These are phyloP conservation scores for Aspergillus terreus DNA, from an alignment of 2,329 filamentous ascomycete genomes.

Conservation along the genomic window DNA sequence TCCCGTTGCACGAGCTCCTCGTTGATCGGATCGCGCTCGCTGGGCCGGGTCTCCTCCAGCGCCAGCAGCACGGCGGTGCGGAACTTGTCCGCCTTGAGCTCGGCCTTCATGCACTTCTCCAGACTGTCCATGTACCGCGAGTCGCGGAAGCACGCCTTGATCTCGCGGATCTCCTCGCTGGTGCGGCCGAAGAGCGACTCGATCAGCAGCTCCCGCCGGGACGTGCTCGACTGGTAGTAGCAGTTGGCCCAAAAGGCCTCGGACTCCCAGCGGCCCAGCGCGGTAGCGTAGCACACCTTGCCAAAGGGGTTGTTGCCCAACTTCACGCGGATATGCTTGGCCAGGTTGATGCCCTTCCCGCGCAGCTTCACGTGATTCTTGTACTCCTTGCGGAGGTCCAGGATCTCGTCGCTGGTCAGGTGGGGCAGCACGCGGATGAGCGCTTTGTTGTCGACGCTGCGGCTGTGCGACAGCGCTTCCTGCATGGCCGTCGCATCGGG, in stretches of 20 bases:
- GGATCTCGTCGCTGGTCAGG: conserved; percentile 80
- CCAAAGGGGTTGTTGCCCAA: conserved; percentile 60
- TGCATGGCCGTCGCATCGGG: conserved; percentile 75
- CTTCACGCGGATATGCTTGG: conserved; percentile 48
- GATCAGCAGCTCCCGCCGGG: conserved; percentile 82
- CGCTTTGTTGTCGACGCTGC: conserved; percentile 64
- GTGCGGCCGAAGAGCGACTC: conserved; percentile 87
- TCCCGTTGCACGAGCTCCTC: conserved; percentile 63
- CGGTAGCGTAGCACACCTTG: conserved; percentile 87
- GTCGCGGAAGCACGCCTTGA: conserved; percentile 85
- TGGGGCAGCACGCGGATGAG: conserved; percentile 81
- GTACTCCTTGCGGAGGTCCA: conserved; percentile 83
- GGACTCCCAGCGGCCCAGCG: conserved; percentile 83
- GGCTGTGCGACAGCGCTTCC: conserved; percentile 65
- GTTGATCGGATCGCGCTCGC: conserved; percentile 69
- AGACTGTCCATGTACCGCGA: conserved; percentile 86
- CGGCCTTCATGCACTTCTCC: conserved; percentile 80
- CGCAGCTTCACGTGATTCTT: conserved; percentile 75
- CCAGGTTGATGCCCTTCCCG: conserved; percentile 47
- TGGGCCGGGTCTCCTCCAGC: conserved; percentile 78
- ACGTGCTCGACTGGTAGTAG: conserved; percentile 89
- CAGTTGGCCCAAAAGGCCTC: conserved; percentile 98
- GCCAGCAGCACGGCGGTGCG: conserved; percentile 80
- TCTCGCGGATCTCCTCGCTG: conserved; percentile 79
- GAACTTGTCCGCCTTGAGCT: conserved; percentile 95